Base-by-base conservation (phyloP, 2,329 filamentous ascomycete genomes). In the Fusarium pseudoanthophilum region DNA sequence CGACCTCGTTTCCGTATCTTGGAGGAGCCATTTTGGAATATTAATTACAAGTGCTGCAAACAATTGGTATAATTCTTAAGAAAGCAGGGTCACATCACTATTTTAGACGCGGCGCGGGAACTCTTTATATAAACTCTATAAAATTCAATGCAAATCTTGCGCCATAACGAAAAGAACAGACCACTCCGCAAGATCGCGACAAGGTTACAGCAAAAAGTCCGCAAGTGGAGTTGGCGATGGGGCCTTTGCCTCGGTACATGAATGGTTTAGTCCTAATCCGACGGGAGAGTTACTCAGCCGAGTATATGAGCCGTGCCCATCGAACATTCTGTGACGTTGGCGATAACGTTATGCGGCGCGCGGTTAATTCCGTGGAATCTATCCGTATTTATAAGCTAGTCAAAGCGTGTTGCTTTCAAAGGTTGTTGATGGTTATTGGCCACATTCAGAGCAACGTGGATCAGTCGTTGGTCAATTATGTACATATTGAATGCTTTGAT, bases 1-100 rank as follows among this genome's bases (percentile, higher is more conserved):
- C 66, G 16, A 56, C 65, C 37, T 65, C 70, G 11, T 45, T 55
- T 15, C 70, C 70, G 6, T 67, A 53, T 73, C 70, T 61, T 40
- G 60, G 7, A 9, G 66, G 56, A 3, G 60, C 60, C 70, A 73
- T 73, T 28, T 14, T 43, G 24, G 7, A 11, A 26, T 65, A 59
- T 48, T 39, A 42, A 21, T n/a, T 64, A 53, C 26, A 28, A 24
- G 13, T 3, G 3, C 2, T 2, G 18, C 8, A 0, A 42, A 21
- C 20, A 9, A 36, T 36, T 15, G 13, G 13, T 39, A 7, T 24
- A n/a, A 3, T 13, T 26, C 10, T 30, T 5, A 16, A 48, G 26
- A 48, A 21, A 21, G 32, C 15, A 36, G 26, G 32, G 36, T 30
- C n/a, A 42, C 18, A 30, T 7, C 16, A 15, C 11, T 5, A 13